Percentiles rank a stretch among this genome's conserved stretches.
Conservation (phyloP, 2,329 filamentous ascomycete genomes). For the Colletotrichum chrysophilum region DNA sequence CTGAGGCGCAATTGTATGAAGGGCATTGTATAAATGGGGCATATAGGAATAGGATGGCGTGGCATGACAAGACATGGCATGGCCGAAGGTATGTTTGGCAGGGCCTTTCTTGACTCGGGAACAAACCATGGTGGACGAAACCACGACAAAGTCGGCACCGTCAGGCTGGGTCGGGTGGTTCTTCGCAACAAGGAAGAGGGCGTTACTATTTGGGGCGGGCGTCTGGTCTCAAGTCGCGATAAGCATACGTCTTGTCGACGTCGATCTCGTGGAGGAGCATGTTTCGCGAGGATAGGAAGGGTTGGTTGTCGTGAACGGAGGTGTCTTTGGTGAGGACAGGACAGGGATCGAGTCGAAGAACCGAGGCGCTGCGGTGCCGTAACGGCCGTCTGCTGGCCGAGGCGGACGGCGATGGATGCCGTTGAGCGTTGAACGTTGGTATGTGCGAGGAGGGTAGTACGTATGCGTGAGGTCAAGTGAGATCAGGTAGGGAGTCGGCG, state of each 20-base stretch:
- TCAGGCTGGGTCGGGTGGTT: slow-evolving; percentile 7
- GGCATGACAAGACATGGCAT: not conserved
- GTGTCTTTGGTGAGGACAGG: not conserved
- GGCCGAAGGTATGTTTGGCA: slow-evolving; percentile 1
- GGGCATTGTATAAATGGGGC: not conserved
- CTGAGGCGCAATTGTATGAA: not conserved
- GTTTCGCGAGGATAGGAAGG: not conserved
- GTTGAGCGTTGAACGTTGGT: not conserved
- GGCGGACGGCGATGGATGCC: not conserved
- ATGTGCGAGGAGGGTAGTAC: not conserved
- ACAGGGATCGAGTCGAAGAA: not conserved
- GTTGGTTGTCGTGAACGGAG: not conserved
- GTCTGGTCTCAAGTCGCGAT: slow-evolving; percentile 13
- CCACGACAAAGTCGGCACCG: slow-evolving; percentile 12
- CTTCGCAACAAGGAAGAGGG: slow-evolving; percentile 10
- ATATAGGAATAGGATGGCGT: not conserved
- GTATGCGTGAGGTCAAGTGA: not conserved
- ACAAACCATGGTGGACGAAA: not conserved
- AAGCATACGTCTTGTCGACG: slow-evolving; percentile 17
- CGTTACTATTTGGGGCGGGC: slow-evolving; percentile 19
- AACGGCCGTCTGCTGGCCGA: not conserved
- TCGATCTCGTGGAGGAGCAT: slow-evolving; percentile 5
- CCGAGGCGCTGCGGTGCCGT: not conserved
- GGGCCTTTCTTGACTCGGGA: slow-evolving; percentile 9
- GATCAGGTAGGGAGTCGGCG: not conserved